phyloP scores from a whole-genome alignment of 345 rosid genomes.

The Salix arbutifolia region DNA sequence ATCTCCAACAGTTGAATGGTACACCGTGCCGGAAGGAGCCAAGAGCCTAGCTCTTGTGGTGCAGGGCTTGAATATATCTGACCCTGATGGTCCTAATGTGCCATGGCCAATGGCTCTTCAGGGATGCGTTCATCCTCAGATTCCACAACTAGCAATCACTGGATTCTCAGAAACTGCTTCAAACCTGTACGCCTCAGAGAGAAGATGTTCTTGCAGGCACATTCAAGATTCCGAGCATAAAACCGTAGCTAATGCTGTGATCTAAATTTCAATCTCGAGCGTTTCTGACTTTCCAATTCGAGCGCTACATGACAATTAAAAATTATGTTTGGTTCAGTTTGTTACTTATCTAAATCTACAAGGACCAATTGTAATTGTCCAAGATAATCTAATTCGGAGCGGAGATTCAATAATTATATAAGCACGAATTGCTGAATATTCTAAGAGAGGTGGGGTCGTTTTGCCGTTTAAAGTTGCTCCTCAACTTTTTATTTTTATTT shows the following conservation, averaged over 20 bases:
- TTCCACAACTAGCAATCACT: conserved; percentile 40
- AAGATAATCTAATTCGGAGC: too few relatives aligned
- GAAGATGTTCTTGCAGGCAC: conserved; percentile 31
- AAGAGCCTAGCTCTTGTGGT: conserved; percentile 63
- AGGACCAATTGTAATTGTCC: too few relatives aligned
- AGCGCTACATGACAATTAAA: too few relatives aligned
- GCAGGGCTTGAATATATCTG: conserved; percentile 75
- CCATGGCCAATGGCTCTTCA: conserved; percentile 54
- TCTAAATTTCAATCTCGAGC: too few relatives aligned
- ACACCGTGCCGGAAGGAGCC: conserved; percentile 66
- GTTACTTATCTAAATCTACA: too few relatives aligned
- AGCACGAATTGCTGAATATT: too few relatives aligned
- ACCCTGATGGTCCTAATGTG: conserved; percentile 53
- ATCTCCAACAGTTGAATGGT: conserved; percentile 74
- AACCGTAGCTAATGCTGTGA: neutral
- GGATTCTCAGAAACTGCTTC: conserved; percentile 36
- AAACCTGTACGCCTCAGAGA: conserved; percentile 37
- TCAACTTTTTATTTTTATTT: too few relatives aligned
- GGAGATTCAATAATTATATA: too few relatives aligned
- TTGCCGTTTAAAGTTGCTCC: too few relatives aligned
- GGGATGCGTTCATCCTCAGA: conserved; percentile 35
- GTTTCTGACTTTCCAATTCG: too few relatives aligned
- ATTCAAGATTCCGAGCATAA: conserved; percentile 29
- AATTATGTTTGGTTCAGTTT: too few relatives aligned
- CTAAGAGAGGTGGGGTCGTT: too few relatives aligned